Base-by-base conservation (phyloP, 202 grass and related monocot genomes). In the Brachypodium distachyon region DNA sequence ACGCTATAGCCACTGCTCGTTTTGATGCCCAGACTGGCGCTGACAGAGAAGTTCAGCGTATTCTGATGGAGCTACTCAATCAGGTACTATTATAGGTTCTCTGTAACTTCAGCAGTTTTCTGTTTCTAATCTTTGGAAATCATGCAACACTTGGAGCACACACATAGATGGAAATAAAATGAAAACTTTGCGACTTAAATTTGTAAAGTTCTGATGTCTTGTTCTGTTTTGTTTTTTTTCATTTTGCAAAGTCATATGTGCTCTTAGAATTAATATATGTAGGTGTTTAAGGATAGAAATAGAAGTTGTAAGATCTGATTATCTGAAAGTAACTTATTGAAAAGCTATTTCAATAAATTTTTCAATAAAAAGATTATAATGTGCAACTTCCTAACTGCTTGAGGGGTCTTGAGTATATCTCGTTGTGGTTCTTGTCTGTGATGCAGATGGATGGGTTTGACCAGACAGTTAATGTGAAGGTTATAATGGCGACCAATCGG, bases 1-100 rank as follows among this genome's bases (percentile, higher is more conserved):
- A 97, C 88, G 93, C 93, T 41, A 97, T 97, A 73, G 93, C 93
- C 9, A 97, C 93, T 29, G 93, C 93, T 40, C 90, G 93, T 78
- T 97, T 97, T 70, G 93, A 97, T 93, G 93, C 93, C 86, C 93
- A 97, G 73, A 97, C 93, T 40, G 93, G 93, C 77, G 93, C 93
- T 46, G 93, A 97, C 63, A 55, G 93, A 73, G 93, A 97, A 83
- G 93, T 96, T 69, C 93, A 96, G 65, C 93, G 93, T 82, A 96
- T 96, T 70, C 93, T 96, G 59, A 96, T 96, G 93, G 93, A 96
- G 76, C 89, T 96, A 18, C 81, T 96, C 18, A 96, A 96, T 86
- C 93, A 96, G 87, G 93, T 96, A 70, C n/a, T n/a, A n/a, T n/a
- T n/a, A n/a, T n/a, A 29, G 46, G 18, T 7, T 61, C n/a, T n/a